Base-by-base conservation (phyloP, 2,329 filamentous ascomycete species). In the Furcasterigmium furcatum region DNA sequence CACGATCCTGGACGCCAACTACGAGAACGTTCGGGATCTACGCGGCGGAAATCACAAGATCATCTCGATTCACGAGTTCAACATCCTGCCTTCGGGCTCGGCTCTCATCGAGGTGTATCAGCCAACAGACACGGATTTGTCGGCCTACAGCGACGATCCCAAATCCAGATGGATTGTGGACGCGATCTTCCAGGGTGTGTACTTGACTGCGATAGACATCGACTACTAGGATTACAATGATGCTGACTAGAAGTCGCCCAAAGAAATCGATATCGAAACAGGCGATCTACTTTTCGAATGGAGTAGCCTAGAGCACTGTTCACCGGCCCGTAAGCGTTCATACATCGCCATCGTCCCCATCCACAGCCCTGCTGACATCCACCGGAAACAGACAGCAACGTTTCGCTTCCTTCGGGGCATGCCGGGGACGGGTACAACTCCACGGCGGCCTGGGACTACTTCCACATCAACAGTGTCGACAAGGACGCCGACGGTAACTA, bases 401-500 rank as follows among this genome's bases (percentile, higher is more conserved):
- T n/a, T n/a, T n/a, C n/a, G n/a, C n/a, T n/a, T n/a, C n/a, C n/a
- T n/a, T n/a, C n/a, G 18, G 30, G 30, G 30, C 9, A 13, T 32
- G 14, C 30, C 30, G 5, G 30, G 30, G 14, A 32, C 30, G 30
- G 30, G 7, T 16, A 16, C 30, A 32, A 32, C 30, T 13, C 14
- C 14, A 32, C 30, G 9, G 30, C 5, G 16, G 64, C 67, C 1
- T 81, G 75, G 61, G 76, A 82, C 57, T 79, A 71, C 50, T 80
- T 79, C 55, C 76, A 79, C 55, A 71, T 81, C 59, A 79, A 80
- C 58, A 74, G 74, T 36, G 62, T 81, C 24, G 71, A 77, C 53
- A 78, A 79, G 54, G 70, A 72, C 42, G 52, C 58, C 1, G 51
- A 66, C 0, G 74, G 74, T 7, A 73, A 81, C 53, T 82, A 76